phyloP scores from a whole-genome alignment of 176 grass and related monocot species.

The bread wheat (Triticum aestivum) region IWGSC_CS_RefSeq_v2.1 NC_057808.1:555018569-555019068 shows the following conservation, averaged over 20 bases:
- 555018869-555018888: no score
- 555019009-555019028: no score
- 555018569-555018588: no score
- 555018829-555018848: not conserved
- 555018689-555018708: no score
- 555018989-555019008: no score
- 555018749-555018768: not conserved
- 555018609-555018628: no score
- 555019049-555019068: not conserved
- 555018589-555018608: not conserved
- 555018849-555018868: no score
- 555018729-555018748: not conserved
- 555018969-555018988: no score
- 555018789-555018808: not conserved
- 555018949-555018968: no score
- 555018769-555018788: not conserved
- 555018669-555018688: not conserved
- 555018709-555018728: not conserved
- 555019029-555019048: not conserved
- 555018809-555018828: not conserved
- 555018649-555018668: not conserved
- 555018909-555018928: no score
- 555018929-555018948: no score
- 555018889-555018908: no score
- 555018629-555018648: not conserved